Base-by-base conservation (phyloP, 192 early-diverging fungal species). In the Coemansia sp. region DNA sequence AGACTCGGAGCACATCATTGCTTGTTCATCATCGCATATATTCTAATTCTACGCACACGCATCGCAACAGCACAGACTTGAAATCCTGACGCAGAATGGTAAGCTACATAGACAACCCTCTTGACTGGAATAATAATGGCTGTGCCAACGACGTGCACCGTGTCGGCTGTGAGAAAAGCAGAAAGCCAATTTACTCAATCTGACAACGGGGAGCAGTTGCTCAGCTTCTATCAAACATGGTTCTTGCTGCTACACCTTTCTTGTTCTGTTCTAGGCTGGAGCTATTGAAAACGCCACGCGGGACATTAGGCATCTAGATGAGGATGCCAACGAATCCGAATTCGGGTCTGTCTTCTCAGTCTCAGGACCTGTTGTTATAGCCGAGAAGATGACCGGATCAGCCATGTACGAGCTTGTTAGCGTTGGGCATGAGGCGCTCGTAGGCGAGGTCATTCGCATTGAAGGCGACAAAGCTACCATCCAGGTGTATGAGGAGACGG, bases 401-500 rank as follows among this genome's bases (percentile, higher is more conserved):
- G 95, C 97, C 68, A 98, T 99, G 95, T 89, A 91, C 85, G 98
- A 99, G 85, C 86, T 99, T 85, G 98, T 99, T 86, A 94, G 97
- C 71, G 98, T 99, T 25, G 98, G 98, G 58, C 94, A 99, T 84
- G 87, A 91, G 60, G 97, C 97, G 62, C 86, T 99, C 59, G 95
- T 99, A 46, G 98, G 98, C 71, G 98, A 99, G 85, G 98, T 99
- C 71, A 99, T 99, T 85, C 93, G 97, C 85, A 93, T 99, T 70
- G 98, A 99, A 48, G 90, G 93, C 65, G 94, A 98, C 81, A 99
- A 99, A 86, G 95, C 95, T n/a, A 98, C 98, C 22, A 91, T 99
- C 71, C 98, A 99, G 85, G 98, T 99, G 20, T 99, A 99, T 87
- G 98, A 99, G 71, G 98, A 99, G 78, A 99, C 98, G 53, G 95